Conservation (phyloP, 2,329 filamentous ascomycete genomes). For the Elsinoe perseae region DNA sequence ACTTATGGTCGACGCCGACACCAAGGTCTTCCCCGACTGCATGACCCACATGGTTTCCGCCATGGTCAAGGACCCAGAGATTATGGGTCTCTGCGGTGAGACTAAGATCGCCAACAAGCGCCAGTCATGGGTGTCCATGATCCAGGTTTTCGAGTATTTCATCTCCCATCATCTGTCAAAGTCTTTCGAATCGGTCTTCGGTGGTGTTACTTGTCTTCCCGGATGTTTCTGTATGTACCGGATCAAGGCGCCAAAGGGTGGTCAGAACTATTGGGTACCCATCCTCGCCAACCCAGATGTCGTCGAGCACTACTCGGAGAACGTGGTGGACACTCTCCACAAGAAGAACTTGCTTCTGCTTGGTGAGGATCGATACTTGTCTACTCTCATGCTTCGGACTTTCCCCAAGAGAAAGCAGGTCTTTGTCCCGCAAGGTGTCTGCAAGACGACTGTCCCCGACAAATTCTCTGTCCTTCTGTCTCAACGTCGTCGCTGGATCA, state of each 20-base stretch:
- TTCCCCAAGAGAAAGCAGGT: slow-evolving; percentile 99
- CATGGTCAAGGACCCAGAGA: slow-evolving; percentile 98
- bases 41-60: slow-evolving; percentile 98
- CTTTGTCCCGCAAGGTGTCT: slow-evolving; percentile 95
- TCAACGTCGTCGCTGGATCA: slow-evolving; percentile 96
- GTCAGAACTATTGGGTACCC: slow-evolving; percentile 98
- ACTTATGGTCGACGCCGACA: slow-evolving; percentile 98
- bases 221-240: slow-evolving; percentile 99
- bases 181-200: slow-evolving; percentile 96
- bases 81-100: slow-evolving; percentile 98
- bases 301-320: slow-evolving; percentile 98
- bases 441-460: slow-evolving; percentile 95
- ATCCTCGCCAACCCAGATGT: slow-evolving; percentile 97
- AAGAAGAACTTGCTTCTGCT: slow-evolving; percentile 91
- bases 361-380: slow-evolving; percentile 90
- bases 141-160: slow-evolving; percentile 99
- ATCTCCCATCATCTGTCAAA: slow-evolving; percentile 96
- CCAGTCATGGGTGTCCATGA: slow-evolving; percentile 89
- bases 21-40: slow-evolving; percentile 97
- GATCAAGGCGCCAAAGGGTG: slow-evolving; percentile 97
- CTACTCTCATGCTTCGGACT: slow-evolving; percentile 94
- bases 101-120: slow-evolving; percentile 99
- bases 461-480: slow-evolving; percentile 86
- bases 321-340: slow-evolving; percentile 95
- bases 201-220: slow-evolving; percentile 95